phyloP scores from a whole-genome alignment of 495 filamentous ascomycete species.

The Penicillium chermesinum region DNA sequence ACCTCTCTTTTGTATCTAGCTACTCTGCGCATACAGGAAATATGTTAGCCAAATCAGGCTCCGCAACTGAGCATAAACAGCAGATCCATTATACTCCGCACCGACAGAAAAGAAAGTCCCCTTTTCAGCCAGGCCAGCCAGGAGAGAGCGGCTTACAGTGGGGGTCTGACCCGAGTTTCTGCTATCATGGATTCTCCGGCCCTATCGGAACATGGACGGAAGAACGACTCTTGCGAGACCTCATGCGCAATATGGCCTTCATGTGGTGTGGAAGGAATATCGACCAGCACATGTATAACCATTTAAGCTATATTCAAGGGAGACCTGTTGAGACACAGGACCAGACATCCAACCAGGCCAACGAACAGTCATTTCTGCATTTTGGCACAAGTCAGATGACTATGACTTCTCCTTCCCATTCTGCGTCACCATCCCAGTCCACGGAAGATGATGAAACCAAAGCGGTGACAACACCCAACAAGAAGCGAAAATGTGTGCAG shows the following conservation, averaged over 20 bases:
- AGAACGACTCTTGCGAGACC: constrained; percentile 16
- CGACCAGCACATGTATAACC: neutral
- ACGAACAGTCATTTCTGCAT: neutral
- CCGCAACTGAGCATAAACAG: neutral
- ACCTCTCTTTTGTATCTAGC: no score
- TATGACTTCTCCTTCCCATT: neutral
- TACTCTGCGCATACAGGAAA: no score
- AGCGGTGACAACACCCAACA: neutral
- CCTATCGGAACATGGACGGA: constrained; percentile 25
- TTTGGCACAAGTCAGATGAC: neutral
- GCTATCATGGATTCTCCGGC: constrained; percentile 21
- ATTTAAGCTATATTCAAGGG: neutral
- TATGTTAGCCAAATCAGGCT: neutral
- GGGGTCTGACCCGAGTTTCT: constrained; percentile 26
- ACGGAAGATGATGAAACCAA: neutral
- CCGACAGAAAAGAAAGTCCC: neutral
- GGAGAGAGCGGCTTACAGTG: constrained; percentile 17
- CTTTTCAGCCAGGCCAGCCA: neutral
- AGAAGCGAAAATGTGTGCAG: constrained; percentile 22
- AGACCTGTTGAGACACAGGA: neutral
- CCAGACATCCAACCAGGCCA: neutral
- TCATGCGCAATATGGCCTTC: constrained; percentile 22
- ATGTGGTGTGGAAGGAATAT: constrained; percentile 13
- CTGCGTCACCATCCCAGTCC: neutral
- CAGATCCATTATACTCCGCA: neutral